phyloP scores from a whole-genome alignment of 345 rosid genomes.

The Eucalyptus urophylla region DNA sequence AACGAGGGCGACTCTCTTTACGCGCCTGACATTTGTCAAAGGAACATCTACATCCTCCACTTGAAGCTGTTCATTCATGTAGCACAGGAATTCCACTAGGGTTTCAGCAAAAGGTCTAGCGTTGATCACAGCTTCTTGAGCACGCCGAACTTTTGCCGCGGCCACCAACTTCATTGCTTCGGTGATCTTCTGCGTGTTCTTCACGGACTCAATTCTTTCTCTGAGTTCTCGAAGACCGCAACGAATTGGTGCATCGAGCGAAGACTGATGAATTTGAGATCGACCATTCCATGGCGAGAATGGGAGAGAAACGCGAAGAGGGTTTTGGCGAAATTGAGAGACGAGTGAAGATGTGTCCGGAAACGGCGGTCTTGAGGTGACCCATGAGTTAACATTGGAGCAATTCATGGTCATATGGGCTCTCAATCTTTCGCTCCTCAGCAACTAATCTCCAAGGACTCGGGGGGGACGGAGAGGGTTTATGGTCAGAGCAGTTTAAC shows the following conservation, averaged over 20 bases:
- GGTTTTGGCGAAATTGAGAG: conserved; percentile 11
- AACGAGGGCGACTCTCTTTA: conserved; percentile 66
- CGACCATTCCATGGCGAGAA: background rate
- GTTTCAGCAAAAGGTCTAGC: conserved; percentile 63
- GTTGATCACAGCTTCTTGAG: conserved; percentile 82
- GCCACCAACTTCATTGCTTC: conserved; percentile 88
- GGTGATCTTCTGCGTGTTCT: conserved; percentile 57
- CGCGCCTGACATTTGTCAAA: conserved; percentile 48
- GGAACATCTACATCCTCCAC: conserved; percentile 63
- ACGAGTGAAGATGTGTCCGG: background rate
- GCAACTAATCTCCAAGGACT: background rate
- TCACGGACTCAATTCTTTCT: conserved; percentile 45
- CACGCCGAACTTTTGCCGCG: conserved; percentile 69
- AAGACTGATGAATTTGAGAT: background rate
- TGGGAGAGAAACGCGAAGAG: conserved; percentile 1
- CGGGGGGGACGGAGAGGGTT: background rate
- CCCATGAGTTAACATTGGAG: conserved; percentile 13
- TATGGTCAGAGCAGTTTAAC: background rate
- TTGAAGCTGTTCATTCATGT: conserved; percentile 37
- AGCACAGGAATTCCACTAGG: conserved; percentile 38
- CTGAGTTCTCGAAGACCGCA: conserved; percentile 57
- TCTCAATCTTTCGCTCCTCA: background rate
- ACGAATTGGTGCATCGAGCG: background rate
- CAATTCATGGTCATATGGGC: conserved; percentile 6
- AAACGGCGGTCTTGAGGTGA: conserved; percentile 9